A percentile compares a stretch with the other conserved stretches of the same genome.
phyloP scores from a whole-genome alignment of 345 rosid genomes.

The Trapa incisa region DNA sequence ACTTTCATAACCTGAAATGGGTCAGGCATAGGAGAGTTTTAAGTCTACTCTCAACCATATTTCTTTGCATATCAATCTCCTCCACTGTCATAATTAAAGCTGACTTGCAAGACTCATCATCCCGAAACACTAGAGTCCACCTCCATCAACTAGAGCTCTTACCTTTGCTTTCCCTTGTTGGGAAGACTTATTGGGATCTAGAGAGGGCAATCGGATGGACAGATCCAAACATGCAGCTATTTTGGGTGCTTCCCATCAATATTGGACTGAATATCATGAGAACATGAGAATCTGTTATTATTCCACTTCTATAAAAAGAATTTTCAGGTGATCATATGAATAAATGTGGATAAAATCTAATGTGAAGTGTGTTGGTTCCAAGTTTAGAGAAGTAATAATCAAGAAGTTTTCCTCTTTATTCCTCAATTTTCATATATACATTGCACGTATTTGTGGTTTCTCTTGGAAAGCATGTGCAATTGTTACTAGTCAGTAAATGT shows the following conservation, averaged over 20 bases:
- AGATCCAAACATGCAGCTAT: constrained; percentile 87
- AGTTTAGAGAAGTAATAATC: not conserved
- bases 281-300: not conserved
- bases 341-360: not conserved
- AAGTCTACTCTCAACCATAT: constrained; percentile 63
- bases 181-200: constrained; percentile 43
- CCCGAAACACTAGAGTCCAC: constrained; percentile 88
- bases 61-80: constrained; percentile 53
- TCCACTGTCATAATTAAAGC: constrained; percentile 55
- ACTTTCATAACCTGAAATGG: not conserved
- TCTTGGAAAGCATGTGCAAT: too few relatives aligned
- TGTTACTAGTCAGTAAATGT: not conserved
- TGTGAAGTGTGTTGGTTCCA: not conserved
- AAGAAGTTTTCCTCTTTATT: too few relatives aligned
- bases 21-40: constrained; percentile 46
- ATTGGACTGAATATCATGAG: constrained; percentile 38
- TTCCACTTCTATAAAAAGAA: not conserved
- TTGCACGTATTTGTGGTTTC: too few relatives aligned
- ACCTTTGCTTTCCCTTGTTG: constrained; percentile 26
- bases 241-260: constrained; percentile 66
- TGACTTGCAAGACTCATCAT: constrained; percentile 58
- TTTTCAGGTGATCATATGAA: not conserved
- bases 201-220: constrained; percentile 58
- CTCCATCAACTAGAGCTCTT: constrained; percentile 76
- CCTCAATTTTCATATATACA: too few relatives aligned